Base-by-base conservation (phyloP, 306 rosid species). In the Astragalus membranaceus region DNA sequence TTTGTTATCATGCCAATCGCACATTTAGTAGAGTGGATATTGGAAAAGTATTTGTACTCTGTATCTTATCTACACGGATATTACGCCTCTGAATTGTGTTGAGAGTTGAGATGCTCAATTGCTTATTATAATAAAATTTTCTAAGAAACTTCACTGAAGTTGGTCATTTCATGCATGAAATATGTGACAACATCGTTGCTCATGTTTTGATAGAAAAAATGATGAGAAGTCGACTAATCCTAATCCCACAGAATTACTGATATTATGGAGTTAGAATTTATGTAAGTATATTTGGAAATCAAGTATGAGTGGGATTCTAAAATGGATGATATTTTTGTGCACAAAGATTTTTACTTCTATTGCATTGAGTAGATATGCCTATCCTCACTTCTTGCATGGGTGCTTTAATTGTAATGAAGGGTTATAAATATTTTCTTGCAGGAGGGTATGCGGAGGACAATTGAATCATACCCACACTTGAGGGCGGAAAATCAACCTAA, bases 371-470 rank as follows among this genome's bases (percentile, higher is more conserved):
- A n/a, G 73, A 23, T 37, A 43, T 65, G 51, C 64, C 32, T 60
- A 66, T 53, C 59, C 50, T 8, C 71, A 50, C 36, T 60, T 73
- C 62, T 64, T 37, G 60, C 62, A 7, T 9, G 44, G 52, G 29
- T 36, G 48, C 12, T 74, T 23, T 48, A 35, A 37, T 48, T 43
- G 41, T 20, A 44, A 61, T 43, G 35, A 32, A 37, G n/a, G 80
- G 53, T 75, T 66, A 53, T 64, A 16, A 20, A 8, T 67, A 77
- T 41, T 72, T 74, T 75, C 58, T 64, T 83, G 80, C 86, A 91
- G 99, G 97, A 91, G 66, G 97, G 99, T 73, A 77, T 95, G n/a
- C 82, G 66, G 33, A 91, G 86, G 82, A 95, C 99, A 58, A 79
- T 91, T 42, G 89, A 89, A 47, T 87, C 99, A 62, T 95, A 81